Evolutionary conservation across 2,329 filamentous ascomycete species (phyloP), one percentile per base, ranked within the genome.

Genomic region (Ceratocystis papillata): DNA sequence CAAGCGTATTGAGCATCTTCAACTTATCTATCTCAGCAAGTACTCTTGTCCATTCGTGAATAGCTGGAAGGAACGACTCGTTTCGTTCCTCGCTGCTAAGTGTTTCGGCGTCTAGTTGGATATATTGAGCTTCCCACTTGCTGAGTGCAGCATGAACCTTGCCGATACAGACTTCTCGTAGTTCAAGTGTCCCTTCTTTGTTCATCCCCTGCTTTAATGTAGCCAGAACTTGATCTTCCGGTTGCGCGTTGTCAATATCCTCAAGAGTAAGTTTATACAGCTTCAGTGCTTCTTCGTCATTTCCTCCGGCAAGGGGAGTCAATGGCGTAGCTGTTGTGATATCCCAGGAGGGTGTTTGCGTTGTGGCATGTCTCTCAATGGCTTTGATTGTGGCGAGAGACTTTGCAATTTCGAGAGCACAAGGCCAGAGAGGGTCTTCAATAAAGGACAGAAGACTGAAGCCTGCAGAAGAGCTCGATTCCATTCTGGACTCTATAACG

Each of bases 361-460:
- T 37, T 5, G 69, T 62, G 69, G 73, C 70, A 5, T 74, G 74
- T 0, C 71, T 68, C 62, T 78, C 71, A 1, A 84, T 71, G 33
- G 71, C 70, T 5, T 72, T 69, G 37, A 82, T 69, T 20, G 74
- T 73, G 69, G 78, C 73, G 65, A 80, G 71, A 59, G 76, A 78
- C 28, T 71, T 68, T 1, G 78, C 77, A 25, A 86, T 77, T 4
- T 74, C 75, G 73, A 67, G 81, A 67, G 72, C 78, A 10, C 85
- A 76, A 2, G 75, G 73, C 12, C 76, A 71, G 1, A 88, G 74
- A 0, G 89, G 86, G 67, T 87, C 87, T 67, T 83, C 81, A 69
- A 87, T 87, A 1, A 96, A 76, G 28, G 89, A 86, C 62, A 96
- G 79, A 46, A 96, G 82, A 69, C 84, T 91, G 76, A 90, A 95